These are phyloP conservation scores for Breviolum minutum DNA, from an alignment of 73 alveolate genomes.

Conservation along the genomic window DNA sequence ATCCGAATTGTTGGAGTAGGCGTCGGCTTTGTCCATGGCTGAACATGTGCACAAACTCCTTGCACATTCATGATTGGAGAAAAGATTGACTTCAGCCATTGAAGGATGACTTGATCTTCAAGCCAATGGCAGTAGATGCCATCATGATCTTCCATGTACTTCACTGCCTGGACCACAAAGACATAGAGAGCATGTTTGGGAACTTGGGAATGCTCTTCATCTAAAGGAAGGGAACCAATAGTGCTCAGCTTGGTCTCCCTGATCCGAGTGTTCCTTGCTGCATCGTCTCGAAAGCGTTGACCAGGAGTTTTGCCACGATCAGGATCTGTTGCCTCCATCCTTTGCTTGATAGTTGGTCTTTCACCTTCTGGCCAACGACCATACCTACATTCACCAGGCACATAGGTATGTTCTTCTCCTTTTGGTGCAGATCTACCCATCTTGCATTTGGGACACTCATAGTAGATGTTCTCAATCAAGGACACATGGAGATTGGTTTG, in stretches of 20 bases:
- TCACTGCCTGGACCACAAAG: neutral
- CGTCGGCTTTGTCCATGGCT: neutral
- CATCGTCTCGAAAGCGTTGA: neutral
- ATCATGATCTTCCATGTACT: neutral
- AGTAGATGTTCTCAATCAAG: neutral
- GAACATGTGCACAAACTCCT: neutral
- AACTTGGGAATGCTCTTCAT: neutral
- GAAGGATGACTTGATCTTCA: neutral
- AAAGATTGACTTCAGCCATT: neutral
- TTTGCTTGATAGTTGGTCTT: neutral
- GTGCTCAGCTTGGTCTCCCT: neutral
- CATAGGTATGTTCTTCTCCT: neutral
- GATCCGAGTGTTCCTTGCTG: neutral
- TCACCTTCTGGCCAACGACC: neutral
- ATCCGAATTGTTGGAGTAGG: neutral
- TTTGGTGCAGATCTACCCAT: neutral
- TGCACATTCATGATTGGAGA: neutral
- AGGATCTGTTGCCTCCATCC: neutral
- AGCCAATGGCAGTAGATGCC: neutral
- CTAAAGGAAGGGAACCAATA: too few relatives aligned
- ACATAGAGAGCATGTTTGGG: neutral
- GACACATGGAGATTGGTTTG: neutral
- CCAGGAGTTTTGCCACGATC: neutral
- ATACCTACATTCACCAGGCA: conserved; percentile 18
- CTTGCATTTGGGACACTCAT: neutral